Percentiles rank a stretch among this genome's conserved stretches.
These are phyloP conservation scores for Lophium mytilinum DNA, from an alignment of 495 filamentous ascomycete genomes.

Conservation along the genomic window DNA sequence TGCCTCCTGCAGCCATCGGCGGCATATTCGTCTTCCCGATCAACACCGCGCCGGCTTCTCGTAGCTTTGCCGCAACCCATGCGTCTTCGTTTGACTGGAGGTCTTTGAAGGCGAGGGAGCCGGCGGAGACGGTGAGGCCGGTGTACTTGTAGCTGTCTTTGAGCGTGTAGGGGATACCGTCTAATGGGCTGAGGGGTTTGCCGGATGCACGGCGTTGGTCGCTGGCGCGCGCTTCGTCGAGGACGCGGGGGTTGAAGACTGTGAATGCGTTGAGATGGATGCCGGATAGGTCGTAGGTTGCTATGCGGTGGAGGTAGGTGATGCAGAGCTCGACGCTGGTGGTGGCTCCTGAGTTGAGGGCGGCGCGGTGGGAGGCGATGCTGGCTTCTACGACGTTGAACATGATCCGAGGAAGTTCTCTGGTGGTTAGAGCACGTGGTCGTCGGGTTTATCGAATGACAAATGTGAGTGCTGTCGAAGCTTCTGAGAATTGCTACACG, in stretches of 20 bases:
- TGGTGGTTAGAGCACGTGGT: too few relatives aligned
- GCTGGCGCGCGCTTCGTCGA: constrained; percentile 32
- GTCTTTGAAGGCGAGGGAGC: constrained; percentile 30
- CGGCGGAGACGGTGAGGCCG: constrained; percentile 31
- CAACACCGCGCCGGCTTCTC: constrained; percentile 28
- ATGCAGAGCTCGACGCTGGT: constrained; percentile 25
- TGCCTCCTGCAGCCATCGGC: constrained; percentile 33
- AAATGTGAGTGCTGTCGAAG: too few relatives aligned
- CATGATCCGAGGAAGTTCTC: too few relatives aligned
- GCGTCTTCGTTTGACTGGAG: constrained; percentile 27
- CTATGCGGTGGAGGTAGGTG: constrained; percentile 25
- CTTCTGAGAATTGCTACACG: too few relatives aligned
- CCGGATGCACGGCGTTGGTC: constrained; percentile 26
- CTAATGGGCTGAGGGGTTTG: constrained; percentile 10
- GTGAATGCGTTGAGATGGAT: constrained; percentile 29
- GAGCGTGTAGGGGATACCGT: constrained; percentile 33
- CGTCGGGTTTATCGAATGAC: too few relatives aligned
- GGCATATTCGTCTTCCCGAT: constrained; percentile 36
- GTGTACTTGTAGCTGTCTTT: constrained; percentile 33
- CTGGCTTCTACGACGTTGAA: constrained; percentile 25
- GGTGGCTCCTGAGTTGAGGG: constrained; percentile 11
- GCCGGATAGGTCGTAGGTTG: constrained; percentile 23
- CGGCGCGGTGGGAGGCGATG: constrained; percentile 23
- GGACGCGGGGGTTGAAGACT: constrained; percentile 28
- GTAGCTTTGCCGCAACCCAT: constrained; percentile 23